phyloP scores from a whole-genome alignment of 169 alveolate genomes.

The Plasmodium fragile region DNA sequence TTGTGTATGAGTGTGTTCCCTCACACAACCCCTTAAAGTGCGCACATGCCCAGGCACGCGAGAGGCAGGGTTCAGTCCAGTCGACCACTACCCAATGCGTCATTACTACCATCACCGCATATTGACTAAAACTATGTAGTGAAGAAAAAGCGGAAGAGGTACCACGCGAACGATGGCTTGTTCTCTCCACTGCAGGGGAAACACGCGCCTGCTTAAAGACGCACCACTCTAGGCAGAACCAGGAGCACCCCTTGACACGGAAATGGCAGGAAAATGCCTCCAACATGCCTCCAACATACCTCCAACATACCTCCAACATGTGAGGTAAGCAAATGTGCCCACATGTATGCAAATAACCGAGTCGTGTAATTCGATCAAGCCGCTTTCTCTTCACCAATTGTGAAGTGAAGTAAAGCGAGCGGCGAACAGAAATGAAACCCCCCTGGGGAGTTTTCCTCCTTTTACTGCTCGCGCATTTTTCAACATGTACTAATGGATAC shows the following conservation, averaged over 20 bases:
- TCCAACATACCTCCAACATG: background rate
- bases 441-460: background rate
- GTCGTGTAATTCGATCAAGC: background rate
- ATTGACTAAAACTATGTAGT: background rate
- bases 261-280: background rate
- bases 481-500: background rate
- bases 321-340: background rate
- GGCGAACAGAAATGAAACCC: conserved; percentile 1
- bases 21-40: background rate
- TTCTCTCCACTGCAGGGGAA: background rate
- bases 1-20: background rate
- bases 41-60: background rate
- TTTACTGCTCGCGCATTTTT: background rate
- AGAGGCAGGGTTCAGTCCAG: background rate
- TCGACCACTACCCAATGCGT: background rate
- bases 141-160: background rate
- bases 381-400: background rate
- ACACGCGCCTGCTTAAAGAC: background rate
- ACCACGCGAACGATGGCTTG: background rate
- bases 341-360: background rate
- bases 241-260: background rate
- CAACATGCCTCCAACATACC: background rate
- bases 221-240: background rate
- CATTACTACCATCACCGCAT: background rate
- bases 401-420: background rate